phyloP scores from a whole-genome alignment of 2,329 filamentous ascomycete species.

The Penicillium sp. region DNA sequence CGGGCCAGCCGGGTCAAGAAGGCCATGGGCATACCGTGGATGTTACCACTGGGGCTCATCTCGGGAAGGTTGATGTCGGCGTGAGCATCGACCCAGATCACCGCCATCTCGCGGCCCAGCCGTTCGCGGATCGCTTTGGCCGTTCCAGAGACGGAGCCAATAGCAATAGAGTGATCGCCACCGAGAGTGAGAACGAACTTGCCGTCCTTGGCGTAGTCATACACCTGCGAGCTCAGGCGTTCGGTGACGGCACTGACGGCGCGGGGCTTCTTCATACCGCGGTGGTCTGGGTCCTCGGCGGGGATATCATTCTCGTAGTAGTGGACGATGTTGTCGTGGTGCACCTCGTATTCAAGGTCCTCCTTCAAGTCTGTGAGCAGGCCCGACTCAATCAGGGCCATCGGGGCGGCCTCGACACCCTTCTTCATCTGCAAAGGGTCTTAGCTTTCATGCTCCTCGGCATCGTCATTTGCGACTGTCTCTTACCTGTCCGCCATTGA shows the following conservation, averaged over 20 bases:
- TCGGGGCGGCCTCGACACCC: conserved; percentile 86
- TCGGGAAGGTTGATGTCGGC: conserved; percentile 97
- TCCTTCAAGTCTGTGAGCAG: conserved; percentile 78
- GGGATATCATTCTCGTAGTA: conserved; percentile 75
- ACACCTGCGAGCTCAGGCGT: conserved; percentile 78
- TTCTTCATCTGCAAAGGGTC: conserved; percentile 66
- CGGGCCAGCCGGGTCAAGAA: conserved; percentile 84
- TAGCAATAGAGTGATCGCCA: conserved; percentile 94
- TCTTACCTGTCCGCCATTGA: conserved; percentile 89
- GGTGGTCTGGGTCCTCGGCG: conserved; percentile 68
- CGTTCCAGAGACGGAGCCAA: conserved; percentile 85
- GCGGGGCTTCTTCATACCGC: conserved; percentile 90
- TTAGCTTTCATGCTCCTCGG: background rate
- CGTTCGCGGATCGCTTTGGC: conserved; percentile 84
- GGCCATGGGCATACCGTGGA: conserved; percentile 96
- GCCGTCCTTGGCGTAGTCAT: conserved; percentile 77
- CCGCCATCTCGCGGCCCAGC: conserved; percentile 76
- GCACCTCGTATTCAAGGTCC: conserved; percentile 84
- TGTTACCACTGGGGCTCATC: conserved; percentile 83
- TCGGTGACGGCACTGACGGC: conserved; percentile 82
- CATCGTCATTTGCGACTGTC: background rate
- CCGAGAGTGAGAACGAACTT: conserved; percentile 89
- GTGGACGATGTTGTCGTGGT: conserved; percentile 80
- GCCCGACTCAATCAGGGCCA: conserved; percentile 82
- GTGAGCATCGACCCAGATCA: conserved; percentile 98